phyloP scores from a whole-genome alignment of 768 basidiomycete genomes.

The Suillus placidus region DNA sequence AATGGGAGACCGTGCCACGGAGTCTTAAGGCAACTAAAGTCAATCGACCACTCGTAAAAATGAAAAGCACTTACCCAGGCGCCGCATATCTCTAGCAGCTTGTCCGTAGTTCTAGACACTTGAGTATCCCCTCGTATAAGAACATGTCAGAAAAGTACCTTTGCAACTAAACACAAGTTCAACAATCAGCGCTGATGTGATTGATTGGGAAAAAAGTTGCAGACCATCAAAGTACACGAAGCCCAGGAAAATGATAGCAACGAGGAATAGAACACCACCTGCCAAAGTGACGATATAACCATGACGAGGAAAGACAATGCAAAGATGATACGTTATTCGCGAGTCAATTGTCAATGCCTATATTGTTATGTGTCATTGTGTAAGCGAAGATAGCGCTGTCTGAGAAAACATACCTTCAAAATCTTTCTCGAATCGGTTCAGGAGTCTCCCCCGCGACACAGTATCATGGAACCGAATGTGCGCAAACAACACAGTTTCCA shows the following conservation, averaged over 20 bases:
- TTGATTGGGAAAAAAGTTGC: conserved; percentile 17
- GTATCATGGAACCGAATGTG: conserved; percentile 94
- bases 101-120: conserved; percentile 57
- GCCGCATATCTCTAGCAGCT: conserved; percentile 84
- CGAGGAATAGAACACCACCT: conserved; percentile 75
- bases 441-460: conserved; percentile 76
- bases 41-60: not conserved
- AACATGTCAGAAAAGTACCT: conserved; percentile 25
- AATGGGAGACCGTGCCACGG: conserved; percentile 50
- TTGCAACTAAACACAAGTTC: conserved; percentile 33
- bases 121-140: conserved; percentile 30
- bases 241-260: conserved; percentile 59
- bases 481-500: conserved; percentile 84
- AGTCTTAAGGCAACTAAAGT: conserved; percentile 34
- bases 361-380: conserved; percentile 19
- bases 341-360: conserved; percentile 80
- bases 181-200: conserved; percentile 12
- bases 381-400: not conserved
- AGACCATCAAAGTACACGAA: conserved; percentile 72
- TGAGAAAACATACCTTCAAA: conserved; percentile 58
- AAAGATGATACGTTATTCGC: conserved; percentile 78
- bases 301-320: conserved; percentile 72
- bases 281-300: conserved; percentile 74
- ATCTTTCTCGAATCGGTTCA: conserved; percentile 90
- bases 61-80: conserved; percentile 55